Evolutionary conservation across 2,329 filamentous ascomycete species (phyloP), one percentile per base, ranked within the genome.

Genomic region (Sclerotinia spermophila): DNA sequence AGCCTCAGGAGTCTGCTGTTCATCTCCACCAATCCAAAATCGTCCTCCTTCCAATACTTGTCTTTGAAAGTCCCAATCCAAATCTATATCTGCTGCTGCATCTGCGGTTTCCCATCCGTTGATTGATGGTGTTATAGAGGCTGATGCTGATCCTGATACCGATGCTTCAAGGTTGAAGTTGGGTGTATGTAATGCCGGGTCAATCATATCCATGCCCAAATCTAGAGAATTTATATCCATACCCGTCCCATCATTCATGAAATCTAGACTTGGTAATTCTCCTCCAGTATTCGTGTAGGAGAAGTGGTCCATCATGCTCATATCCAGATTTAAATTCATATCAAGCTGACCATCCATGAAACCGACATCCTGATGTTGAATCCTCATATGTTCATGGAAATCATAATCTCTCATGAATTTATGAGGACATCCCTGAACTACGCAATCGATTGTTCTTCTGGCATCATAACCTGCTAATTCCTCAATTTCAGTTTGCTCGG

Each of bases 381-480:
- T 80, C 71, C 80, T 83, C 80, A 87, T 81, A 75, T 90, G 88
- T 10, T 84, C 79, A 73, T 85, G 84, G 5, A 89, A 81, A 76
- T 90, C 86, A 72, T 86, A 86, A 51, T 87, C 84, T 60, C 85
- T 83, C 71, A 83, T 82, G 80, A 90, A 90, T 59, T 83, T 82
- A 74, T 84, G 81, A n/a, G 80, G 78, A 76, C 88, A 90, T 8
- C 77, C 78, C 4, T 79, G 75, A 30, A 84, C 77, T 8, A 86
- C 77, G 77, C 88, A 90, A 1, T 81, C 70, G 40, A 89, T 86
- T 24, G 81, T 81, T 55, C 81, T 83, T 61, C 71, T 74, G 10
- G 74, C 70, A 68, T 85, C 83, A 69, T 83, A 80, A 10, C 88
- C 88, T 0, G 87, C 88, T 30, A 90, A 82, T 48, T 85, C 77